phyloP scores from a whole-genome alignment of 768 basidiomycete genomes.

The Lactarius akahatsu region DNA sequence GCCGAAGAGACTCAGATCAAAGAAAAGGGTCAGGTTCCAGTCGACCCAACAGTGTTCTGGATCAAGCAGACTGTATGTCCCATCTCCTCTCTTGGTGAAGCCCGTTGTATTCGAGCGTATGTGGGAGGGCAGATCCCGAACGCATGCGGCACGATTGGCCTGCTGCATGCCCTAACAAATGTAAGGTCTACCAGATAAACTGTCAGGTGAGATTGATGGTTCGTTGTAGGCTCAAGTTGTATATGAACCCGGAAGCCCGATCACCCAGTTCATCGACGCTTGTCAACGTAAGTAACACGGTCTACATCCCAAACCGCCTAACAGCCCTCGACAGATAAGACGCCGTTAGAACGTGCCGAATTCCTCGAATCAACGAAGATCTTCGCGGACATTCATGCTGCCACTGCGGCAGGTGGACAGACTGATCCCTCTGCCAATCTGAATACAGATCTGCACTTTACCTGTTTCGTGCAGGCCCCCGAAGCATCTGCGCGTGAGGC shows the following conservation, averaged over 20 bases:
- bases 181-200: constrained; percentile 41
- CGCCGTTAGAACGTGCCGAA: constrained; percentile 70
- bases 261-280: constrained; percentile 64
- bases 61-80: constrained; percentile 83
- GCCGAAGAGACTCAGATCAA: constrained; percentile 60
- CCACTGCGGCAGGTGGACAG: constrained; percentile 70
- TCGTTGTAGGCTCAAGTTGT: constrained; percentile 45
- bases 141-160: constrained; percentile 36
- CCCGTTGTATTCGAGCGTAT: not conserved
- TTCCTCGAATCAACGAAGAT: constrained; percentile 73
- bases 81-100: not conserved
- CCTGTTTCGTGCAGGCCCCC: constrained; percentile 77
- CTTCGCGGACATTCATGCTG: constrained; percentile 75
- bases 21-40: constrained; percentile 43
- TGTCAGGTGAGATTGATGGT: constrained; percentile 11
- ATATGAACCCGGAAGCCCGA: constrained; percentile 54
- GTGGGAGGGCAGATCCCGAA: constrained; percentile 34
- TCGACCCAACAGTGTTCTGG: constrained; percentile 73
- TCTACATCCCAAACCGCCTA: not conserved
- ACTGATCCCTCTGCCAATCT: constrained; percentile 58
- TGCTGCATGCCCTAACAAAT: constrained; percentile 60
- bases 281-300: constrained; percentile 49
- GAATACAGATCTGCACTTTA: constrained; percentile 82
- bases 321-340: constrained; percentile 47
- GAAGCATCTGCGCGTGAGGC: constrained; percentile 39